Base-by-base conservation (phyloP, 2,329 filamentous ascomycete species). In the Endocalyx cinctus region DNA sequence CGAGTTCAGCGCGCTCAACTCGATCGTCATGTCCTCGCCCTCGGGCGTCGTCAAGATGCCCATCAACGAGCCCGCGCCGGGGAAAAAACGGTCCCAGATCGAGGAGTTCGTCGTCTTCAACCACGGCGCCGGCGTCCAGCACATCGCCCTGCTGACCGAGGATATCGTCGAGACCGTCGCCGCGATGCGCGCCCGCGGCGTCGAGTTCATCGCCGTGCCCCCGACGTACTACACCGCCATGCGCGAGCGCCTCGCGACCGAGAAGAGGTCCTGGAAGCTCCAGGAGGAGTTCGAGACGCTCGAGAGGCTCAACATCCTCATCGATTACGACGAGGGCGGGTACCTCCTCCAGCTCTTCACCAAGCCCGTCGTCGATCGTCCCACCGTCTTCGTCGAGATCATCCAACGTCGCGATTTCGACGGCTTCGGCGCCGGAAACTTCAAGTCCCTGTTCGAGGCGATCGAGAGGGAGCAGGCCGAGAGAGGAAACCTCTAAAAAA, bases 11-110 rank as follows among this genome's bases (percentile, higher is more conserved):
- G 88, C 90, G 8, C 72, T 96, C 29, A 87, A 82, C 64, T 86
- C 79, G 53, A 81, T 96, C 52, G 90, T 96, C 55, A 95, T 96
- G 88, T 78, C 84, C 26, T 87, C 82, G 5, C 79, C 80, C 39
- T 87, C 89, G 66, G 84, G 90, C 37, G 60, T 84, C 5, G 87
- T 96, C 63, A 96, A 96, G 68, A 96, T 96, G 88, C 90, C 90
- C 52, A 94, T 97, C 74, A 96, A 96, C 69, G 89, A 96, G 66
- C 90, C 90, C 2, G 90, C 90, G 1, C 69, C 77, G 2, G 90
- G 89, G 38, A 92, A 92, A 68, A 86, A 87, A 62, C 20, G 20
- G 8, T 87, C 81, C 10, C 90, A 97, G 66, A 96, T 97, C 49
- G 89, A 96, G 61, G 90, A 96, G 66, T 89, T 83, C 57, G 80